Conservation (phyloP, 2,329 filamentous ascomycete species). For the Fusarium cicatricum region DNA sequence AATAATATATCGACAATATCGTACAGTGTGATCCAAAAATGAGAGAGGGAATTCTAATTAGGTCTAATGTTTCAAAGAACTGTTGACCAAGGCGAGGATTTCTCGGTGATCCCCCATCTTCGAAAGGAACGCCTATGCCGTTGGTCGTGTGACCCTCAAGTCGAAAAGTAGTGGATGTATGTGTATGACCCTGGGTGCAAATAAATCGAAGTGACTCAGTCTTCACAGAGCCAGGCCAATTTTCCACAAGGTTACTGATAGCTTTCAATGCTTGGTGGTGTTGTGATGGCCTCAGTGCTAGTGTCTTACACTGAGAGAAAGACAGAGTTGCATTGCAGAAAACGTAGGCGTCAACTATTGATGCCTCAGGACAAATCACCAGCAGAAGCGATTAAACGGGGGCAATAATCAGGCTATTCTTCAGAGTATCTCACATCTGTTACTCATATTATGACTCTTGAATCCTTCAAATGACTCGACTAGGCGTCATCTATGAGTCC, state of each 20-base stretch:
- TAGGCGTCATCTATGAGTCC: neutral
- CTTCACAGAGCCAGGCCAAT: neutral
- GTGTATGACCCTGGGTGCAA: neutral
- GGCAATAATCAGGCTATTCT: neutral
- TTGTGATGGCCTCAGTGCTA: neutral
- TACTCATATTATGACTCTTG: slow-evolving; percentile 25
- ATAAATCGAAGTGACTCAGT: slow-evolving; percentile 1
- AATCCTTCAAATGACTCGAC: slow-evolving; percentile 28
- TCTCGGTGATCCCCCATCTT: slow-evolving; percentile 18
- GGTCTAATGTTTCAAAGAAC: neutral
- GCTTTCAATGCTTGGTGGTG: neutral
- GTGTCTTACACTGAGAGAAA: slow-evolving; percentile 1
- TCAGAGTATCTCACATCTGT: neutral
- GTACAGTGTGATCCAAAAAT: neutral
- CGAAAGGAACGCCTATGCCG: slow-evolving; percentile 1
- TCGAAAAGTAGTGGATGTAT: neutral
- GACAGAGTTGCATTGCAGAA: slow-evolving; percentile 9
- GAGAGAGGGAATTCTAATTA: neutral
- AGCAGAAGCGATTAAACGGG: slow-evolving; percentile 1
- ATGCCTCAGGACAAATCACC: slow-evolving; percentile 36
- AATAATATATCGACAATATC: slow-evolving; percentile 16
- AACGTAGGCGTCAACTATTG: slow-evolving; percentile 23
- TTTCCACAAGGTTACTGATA: too few species aligned
- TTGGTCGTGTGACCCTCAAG: slow-evolving; percentile 1
- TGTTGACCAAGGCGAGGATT: slow-evolving; percentile 1